A percentile compares a stretch with the other conserved stretches of the same genome.
These are phyloP conservation scores for Penicillium atrosanguineum DNA, from an alignment of 495 filamentous ascomycete species.

Conservation along the genomic window DNA sequence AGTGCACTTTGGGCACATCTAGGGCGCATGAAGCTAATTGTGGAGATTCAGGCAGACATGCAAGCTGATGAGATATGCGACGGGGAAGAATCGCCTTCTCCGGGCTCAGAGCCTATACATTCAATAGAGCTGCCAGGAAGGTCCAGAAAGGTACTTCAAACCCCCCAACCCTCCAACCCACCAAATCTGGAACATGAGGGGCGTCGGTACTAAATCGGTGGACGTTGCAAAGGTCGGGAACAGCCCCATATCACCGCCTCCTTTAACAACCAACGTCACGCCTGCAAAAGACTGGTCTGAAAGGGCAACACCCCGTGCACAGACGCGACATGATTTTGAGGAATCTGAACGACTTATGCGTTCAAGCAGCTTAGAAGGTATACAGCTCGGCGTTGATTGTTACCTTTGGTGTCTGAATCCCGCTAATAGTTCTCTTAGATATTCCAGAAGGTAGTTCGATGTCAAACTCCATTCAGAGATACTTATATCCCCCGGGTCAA, in stretches of 20 bases:
- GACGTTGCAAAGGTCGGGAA: slow-evolving; percentile 21
- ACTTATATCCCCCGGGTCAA: slow-evolving; percentile 2
- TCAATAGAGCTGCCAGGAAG: neutral
- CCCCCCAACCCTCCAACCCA: neutral
- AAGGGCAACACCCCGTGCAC: slow-evolving; percentile 74
- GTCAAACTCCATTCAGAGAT: neutral
- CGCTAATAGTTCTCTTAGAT: slow-evolving; percentile 22
- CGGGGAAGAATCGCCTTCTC: slow-evolving; percentile 8
- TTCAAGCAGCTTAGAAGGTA: slow-evolving; percentile 73
- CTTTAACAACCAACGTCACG: slow-evolving; percentile 66
- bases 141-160: slow-evolving; percentile 15
- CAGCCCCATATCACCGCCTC: slow-evolving; percentile 58
- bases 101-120: neutral
- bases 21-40: neutral
- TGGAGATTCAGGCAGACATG: neutral
- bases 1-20: neutral
- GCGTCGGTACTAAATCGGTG: slow-evolving; percentile 7
- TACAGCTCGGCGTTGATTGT: neutral
- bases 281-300: slow-evolving; percentile 63
- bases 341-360: slow-evolving; percentile 48
- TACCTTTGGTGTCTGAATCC: neutral
- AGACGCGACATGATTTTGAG: slow-evolving; percentile 70
- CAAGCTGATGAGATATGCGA: slow-evolving; percentile 8
- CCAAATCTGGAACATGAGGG: neutral
- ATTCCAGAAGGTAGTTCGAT: slow-evolving; percentile 41